Percentiles rank a stretch among this genome's conserved stretches.
Conservation (phyloP, 2,329 filamentous ascomycete genomes). For the Daldinia sp. region DNA sequence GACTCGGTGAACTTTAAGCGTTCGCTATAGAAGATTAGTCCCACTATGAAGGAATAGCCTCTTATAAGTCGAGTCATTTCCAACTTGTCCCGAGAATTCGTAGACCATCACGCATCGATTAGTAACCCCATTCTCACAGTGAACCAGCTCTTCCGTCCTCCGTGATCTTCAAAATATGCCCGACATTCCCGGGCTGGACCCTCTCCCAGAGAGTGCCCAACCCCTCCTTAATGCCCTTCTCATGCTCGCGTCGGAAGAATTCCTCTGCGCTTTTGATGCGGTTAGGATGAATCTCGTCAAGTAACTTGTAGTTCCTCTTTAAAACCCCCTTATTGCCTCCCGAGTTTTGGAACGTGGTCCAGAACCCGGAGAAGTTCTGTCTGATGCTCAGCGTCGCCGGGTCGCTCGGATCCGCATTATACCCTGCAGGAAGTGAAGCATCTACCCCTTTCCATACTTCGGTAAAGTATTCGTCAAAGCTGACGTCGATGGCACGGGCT, state of each 20-base stretch:
- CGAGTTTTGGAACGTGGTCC: slow-evolving; percentile 55
- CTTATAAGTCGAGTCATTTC: neutral
- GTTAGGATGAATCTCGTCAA: slow-evolving; percentile 61
- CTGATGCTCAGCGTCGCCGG: slow-evolving; percentile 50
- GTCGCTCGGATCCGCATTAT: slow-evolving; percentile 46
- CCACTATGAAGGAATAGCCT: neutral
- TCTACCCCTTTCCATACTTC: slow-evolving; percentile 21
- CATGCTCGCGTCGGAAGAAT: slow-evolving; percentile 55
- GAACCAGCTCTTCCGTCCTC: slow-evolving; percentile 38
- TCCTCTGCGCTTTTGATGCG: slow-evolving; percentile 59
- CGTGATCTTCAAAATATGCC: slow-evolving; percentile 35
- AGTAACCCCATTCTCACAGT: slow-evolving; percentile 16
- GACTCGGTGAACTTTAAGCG: neutral
- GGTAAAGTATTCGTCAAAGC: slow-evolving; percentile 49
- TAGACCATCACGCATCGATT: neutral
- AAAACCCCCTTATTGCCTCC: slow-evolving; percentile 53
- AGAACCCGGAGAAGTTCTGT: slow-evolving; percentile 61
- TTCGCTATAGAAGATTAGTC: neutral
- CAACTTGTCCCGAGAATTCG: neutral
- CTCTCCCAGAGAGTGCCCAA: slow-evolving; percentile 47
- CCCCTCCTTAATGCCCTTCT: slow-evolving; percentile 43
- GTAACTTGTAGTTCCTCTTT: slow-evolving; percentile 55
- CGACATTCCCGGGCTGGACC: slow-evolving; percentile 36
- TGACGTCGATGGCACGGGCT: slow-evolving; percentile 51
- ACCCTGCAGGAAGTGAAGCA: slow-evolving; percentile 47